Evolutionary conservation across 345 rosid species (phyloP).

Genomic region (Cochlearia excelsa): DNA sequence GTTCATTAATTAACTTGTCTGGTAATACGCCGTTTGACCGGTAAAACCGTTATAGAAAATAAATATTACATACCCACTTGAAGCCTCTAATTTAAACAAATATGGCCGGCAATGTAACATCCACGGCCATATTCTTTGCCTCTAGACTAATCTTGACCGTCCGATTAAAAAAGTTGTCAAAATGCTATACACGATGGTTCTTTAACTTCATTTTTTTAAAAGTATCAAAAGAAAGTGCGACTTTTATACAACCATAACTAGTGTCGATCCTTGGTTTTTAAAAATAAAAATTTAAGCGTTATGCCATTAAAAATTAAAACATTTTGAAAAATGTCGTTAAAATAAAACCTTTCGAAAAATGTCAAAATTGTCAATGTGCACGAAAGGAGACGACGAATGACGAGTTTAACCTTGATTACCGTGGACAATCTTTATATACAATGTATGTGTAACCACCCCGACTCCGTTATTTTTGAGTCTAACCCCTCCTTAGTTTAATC

Average conservation of each 20-base stretch:
- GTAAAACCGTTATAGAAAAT: conserved; percentile 18
- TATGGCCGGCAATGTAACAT: conserved; percentile 30
- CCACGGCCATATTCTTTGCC: conserved; percentile 21
- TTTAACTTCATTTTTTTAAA: neutral
- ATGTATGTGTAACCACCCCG: too few relatives aligned
- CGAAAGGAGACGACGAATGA: too few relatives aligned
- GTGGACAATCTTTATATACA: too few relatives aligned
- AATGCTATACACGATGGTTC: conserved; percentile 28
- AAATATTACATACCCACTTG: conserved; percentile 20
- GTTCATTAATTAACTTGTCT: conserved; percentile 17
- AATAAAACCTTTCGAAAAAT: too few relatives aligned
- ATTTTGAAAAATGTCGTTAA: too few relatives aligned
- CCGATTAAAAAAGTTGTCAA: conserved; percentile 17
- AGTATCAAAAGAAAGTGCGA: neutral
- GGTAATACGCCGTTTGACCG: conserved; percentile 22
- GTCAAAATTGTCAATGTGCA: too few relatives aligned
- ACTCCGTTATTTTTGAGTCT: too few relatives aligned
- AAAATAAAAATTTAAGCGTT: neutral
- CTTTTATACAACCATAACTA: neutral
- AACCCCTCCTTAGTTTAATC: too few relatives aligned
- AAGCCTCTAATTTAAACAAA: conserved; percentile 1
- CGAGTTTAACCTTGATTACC: too few relatives aligned
- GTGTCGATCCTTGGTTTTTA: neutral
- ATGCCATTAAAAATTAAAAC: too few relatives aligned
- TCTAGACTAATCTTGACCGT: conserved; percentile 19